Evolutionary conservation across 164 flowering plant species (phyloP), one percentile per base, ranked within the genome.

Genomic region (Magnolia kwangsiensis): DNA sequence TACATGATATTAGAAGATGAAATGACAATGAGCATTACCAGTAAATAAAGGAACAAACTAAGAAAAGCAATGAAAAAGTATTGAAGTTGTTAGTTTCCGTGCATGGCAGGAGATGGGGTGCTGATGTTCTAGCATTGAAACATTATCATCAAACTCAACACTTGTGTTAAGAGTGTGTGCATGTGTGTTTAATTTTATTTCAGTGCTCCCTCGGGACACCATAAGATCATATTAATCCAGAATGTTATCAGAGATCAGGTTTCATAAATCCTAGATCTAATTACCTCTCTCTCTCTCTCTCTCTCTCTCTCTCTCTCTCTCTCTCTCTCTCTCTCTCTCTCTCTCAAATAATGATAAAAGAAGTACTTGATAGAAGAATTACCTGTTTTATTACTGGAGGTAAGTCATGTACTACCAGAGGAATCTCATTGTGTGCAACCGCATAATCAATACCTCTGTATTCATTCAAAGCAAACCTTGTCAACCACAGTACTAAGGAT

Each of bases 401-500:
- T 63, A 88, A 76, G 5, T 79, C 84, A 50, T 73, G 74, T 70
- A 71, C 77, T 21, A 24, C 69, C 10, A 50, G 3, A 3, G 82
- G 87, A 73, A 81, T 66, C 37, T 82, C 87, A 63, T 78, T 80
- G 75, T 84, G 80, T 27, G 87, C 83, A 79, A 88, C 76, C 18
- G 89, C 87, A 77, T 71, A 75, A 81, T 88, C 90, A 77, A 88
- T 85, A 11, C 86, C 85, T 80, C 90, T 88, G 80, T 61, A 58
- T 55, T 67, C 63, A 51, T 23, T 68, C 49, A 18, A 68, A 49
- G 9, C 19, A 2, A 58, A 58, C 45, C 7, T 37, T 37, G 45
- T 37, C 45, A 37, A 37, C 7, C 45, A 37, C 45, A 37, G 45
- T 37, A 37, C 45, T 4, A 37, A 37, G 45, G 45, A 37, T 37